These are phyloP conservation scores for Podaxis sp. DNA, from an alignment of 768 basidiomycete genomes.

Conservation along the genomic window DNA sequence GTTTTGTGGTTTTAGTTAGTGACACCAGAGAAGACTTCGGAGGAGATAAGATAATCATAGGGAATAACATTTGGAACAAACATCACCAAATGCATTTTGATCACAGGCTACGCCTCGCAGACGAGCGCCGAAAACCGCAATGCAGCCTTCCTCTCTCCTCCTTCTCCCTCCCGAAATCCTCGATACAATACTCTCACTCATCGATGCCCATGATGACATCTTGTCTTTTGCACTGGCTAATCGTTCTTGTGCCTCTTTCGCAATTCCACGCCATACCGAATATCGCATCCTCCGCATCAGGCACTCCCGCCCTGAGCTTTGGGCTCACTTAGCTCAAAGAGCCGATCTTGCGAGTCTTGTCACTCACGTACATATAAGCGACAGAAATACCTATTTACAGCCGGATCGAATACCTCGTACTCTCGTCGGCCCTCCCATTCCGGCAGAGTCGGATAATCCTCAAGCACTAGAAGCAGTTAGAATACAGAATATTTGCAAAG, in stretches of 20 bases:
- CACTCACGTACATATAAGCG: constrained; percentile 41
- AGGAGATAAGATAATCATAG: not conserved
- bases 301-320: constrained; percentile 33
- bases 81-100: not conserved
- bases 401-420: constrained; percentile 38
- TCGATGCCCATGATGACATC: constrained; percentile 37
- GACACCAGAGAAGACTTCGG: not conserved
- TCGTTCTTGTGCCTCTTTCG: constrained; percentile 28
- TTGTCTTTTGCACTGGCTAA: constrained; percentile 41
- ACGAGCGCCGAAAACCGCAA: not conserved
- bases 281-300: constrained; percentile 46
- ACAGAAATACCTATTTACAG: constrained; percentile 29
- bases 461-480: constrained; percentile 28
- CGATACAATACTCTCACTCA: constrained; percentile 40
- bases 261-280: constrained; percentile 45
- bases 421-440: constrained; percentile 25
- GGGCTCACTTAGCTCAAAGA: constrained; percentile 47
- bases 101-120: not conserved
- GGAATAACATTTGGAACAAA: not conserved
- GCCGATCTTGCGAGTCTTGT: constrained; percentile 45
- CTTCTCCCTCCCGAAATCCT: constrained; percentile 43
- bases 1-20: not conserved
- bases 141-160: constrained; percentile 22
- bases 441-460: not conserved
- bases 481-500: constrained; percentile 34